Percentiles rank a stretch among this genome's conserved stretches.
These are phyloP conservation scores for Fusarium foetens DNA, from an alignment of 2,329 filamentous ascomycete genomes.

Conservation along the genomic window DNA sequence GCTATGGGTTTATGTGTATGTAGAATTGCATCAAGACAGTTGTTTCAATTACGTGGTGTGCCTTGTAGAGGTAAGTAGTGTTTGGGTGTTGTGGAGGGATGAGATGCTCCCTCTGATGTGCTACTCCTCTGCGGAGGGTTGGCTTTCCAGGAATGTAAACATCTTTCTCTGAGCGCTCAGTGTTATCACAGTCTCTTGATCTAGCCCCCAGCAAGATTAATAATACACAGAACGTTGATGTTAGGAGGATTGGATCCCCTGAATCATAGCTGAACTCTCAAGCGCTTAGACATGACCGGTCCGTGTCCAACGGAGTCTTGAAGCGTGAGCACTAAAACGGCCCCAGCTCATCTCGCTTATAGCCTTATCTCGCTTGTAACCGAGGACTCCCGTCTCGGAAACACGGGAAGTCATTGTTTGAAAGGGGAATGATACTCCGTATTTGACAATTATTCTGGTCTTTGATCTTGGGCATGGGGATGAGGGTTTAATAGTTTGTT, in stretches of 20 bases:
- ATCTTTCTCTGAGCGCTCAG: not conserved
- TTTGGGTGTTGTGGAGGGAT: no score
- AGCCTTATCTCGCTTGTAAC: slow-evolving; percentile 35
- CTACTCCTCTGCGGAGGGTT: not conserved
- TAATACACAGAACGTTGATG: not conserved
- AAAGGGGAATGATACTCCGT: not conserved
- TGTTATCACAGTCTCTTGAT: not conserved
- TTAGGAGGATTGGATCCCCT: not conserved
- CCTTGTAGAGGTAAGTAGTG: not conserved
- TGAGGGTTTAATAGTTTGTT: not conserved
- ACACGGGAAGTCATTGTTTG: not conserved
- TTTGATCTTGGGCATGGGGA: not conserved
- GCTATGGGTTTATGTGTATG: slow-evolving; percentile 15
- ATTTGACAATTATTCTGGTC: not conserved
- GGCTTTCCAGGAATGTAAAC: not conserved
- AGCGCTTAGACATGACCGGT: not conserved
- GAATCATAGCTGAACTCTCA: not conserved
- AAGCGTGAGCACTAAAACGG: slow-evolving; percentile 12
- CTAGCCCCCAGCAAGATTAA: not conserved
- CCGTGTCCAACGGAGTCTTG: not conserved
- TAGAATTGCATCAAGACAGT: slow-evolving; percentile 26
- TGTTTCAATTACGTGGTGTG: not conserved
- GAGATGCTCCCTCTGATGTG: not conserved
- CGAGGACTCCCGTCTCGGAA: slow-evolving; percentile 24
- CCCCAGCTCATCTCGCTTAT: slow-evolving; percentile 14